Percentiles rank a stretch among this genome's conserved stretches.
Evolutionary conservation across 306 rosid genomes (phyloP).

Genomic region (Rubus idaeus): DNA sequence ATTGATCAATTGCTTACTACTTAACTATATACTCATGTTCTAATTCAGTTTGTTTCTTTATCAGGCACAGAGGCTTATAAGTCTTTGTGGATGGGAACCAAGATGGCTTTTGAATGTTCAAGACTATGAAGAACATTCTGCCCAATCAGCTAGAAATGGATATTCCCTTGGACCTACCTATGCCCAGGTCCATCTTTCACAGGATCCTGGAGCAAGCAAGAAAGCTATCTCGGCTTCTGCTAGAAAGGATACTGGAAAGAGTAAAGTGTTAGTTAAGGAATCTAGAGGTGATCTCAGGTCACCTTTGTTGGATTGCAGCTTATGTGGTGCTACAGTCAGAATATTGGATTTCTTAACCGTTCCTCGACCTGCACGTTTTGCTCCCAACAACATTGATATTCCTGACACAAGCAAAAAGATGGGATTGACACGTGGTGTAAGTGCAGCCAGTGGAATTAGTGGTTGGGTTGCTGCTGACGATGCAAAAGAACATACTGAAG

Average conservation of each 20-base stretch:
- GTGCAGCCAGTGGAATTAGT: slow-evolving; percentile 98
- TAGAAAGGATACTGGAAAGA: slow-evolving; percentile 74
- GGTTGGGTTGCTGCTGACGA: slow-evolving; percentile 95
- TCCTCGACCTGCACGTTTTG: slow-evolving; percentile 78
- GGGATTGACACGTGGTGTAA: slow-evolving; percentile 96
- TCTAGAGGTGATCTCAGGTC: slow-evolving; percentile 67
- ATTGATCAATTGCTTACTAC: slow-evolving; percentile 8
- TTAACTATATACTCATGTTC: slow-evolving; percentile 33
- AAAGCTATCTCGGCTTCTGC: slow-evolving; percentile 75
- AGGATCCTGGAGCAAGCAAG: slow-evolving; percentile 62
- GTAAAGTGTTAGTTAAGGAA: slow-evolving; percentile 62
- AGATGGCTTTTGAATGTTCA: slow-evolving; percentile 89
- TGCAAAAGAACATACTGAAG: slow-evolving; percentile 81
- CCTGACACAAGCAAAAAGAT: slow-evolving; percentile 85
- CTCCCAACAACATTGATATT: slow-evolving; percentile 67
- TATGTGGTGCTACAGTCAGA: slow-evolving; percentile 93
- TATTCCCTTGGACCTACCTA: slow-evolving; percentile 71
- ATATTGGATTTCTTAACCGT: slow-evolving; percentile 73
- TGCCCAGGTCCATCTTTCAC: slow-evolving; percentile 63
- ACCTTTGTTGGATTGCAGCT: slow-evolving; percentile 89
- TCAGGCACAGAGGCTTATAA: slow-evolving; percentile 94
- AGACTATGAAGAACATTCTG: slow-evolving; percentile 98
- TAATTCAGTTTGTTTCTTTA: slow-evolving; percentile 33
- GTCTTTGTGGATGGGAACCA: slow-evolving; percentile 99
- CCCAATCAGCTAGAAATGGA: slow-evolving; percentile 97